Conservation (phyloP, 345 rosid genomes). For the Reutealis trisperma region DNA sequence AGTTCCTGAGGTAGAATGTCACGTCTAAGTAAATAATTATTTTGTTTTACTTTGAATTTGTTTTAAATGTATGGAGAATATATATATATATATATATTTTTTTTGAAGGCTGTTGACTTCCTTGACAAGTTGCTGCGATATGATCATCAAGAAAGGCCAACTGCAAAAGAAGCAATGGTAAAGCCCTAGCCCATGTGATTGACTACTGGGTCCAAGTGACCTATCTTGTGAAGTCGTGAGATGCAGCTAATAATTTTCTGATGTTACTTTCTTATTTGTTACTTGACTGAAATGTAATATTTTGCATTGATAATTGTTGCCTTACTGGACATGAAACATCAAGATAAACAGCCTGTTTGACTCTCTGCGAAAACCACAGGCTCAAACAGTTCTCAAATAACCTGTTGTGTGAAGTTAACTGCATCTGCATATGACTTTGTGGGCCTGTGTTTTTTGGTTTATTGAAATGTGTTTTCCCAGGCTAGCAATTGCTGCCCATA, state of each 20-base stretch:
- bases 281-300: neutral
- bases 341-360: neutral
- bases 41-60: neutral
- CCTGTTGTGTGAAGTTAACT: neutral
- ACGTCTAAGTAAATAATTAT: neutral
- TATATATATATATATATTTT: no score
- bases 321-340: neutral
- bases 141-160: conserved; percentile 98
- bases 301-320: neutral
- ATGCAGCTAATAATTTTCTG: neutral
- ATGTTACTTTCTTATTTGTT: neutral
- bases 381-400: neutral
- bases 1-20: conserved; percentile 72
- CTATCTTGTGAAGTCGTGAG: neutral
- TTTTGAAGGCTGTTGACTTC: conserved; percentile 81
- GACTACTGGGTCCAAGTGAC: neutral
- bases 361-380: neutral
- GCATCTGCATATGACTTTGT: neutral
- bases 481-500: conserved; percentile 7
- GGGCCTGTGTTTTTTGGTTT: neutral
- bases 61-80: neutral
- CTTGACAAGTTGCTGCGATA: conserved; percentile 91
- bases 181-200: neutral
- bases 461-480: neutral
- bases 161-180: conserved; percentile 99